These are phyloP conservation scores for Shiraia bambusicola DNA, from an alignment of 2,329 filamentous ascomycete genomes.

Conservation along the genomic window DNA sequence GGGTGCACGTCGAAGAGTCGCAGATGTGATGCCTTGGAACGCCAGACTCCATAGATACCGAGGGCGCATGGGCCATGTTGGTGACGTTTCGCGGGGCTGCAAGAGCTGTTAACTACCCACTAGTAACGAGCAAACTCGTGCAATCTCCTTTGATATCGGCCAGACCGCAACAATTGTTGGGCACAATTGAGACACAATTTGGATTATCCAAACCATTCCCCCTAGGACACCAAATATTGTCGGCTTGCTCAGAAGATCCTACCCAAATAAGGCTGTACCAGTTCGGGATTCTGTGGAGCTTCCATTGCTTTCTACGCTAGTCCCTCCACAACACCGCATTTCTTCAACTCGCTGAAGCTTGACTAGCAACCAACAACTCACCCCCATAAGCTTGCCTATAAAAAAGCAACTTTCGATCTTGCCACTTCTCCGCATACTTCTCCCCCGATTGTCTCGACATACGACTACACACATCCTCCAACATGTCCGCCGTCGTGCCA, in stretches of 20 bases:
- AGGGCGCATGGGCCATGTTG: constrained; percentile 20
- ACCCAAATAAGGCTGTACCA: constrained; percentile 22
- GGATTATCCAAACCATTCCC: constrained; percentile 1
- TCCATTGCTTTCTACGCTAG: constrained; percentile 46
- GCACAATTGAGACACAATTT: constrained; percentile 4
- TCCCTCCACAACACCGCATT: constrained; percentile 38
- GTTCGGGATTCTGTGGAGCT: constrained; percentile 35
- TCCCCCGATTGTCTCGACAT: constrained; percentile 3
- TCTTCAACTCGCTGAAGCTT: constrained; percentile 36
- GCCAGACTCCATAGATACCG: constrained; percentile 11
- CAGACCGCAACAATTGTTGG: constrained; percentile 1
- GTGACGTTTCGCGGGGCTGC: constrained; percentile 35
- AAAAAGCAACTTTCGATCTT: constrained; percentile 1
- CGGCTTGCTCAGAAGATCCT: constrained; percentile 13
- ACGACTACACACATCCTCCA: constrained; percentile 8
- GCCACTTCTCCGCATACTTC: constrained; percentile 1
- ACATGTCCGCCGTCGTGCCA: constrained; percentile 40
- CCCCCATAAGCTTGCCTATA: constrained; percentile 10
- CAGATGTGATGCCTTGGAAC: constrained; percentile 22
- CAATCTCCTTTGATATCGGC: neutral
- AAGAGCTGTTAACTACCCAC: constrained; percentile 26
- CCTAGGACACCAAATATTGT: constrained; percentile 4
- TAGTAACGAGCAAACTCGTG: constrained; percentile 11
- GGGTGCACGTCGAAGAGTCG: constrained; percentile 10
- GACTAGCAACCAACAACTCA: constrained; percentile 22